Evolutionary conservation across 164 flowering plant species (phyloP).

Genomic region (Macadamia integrifolia): DNA sequence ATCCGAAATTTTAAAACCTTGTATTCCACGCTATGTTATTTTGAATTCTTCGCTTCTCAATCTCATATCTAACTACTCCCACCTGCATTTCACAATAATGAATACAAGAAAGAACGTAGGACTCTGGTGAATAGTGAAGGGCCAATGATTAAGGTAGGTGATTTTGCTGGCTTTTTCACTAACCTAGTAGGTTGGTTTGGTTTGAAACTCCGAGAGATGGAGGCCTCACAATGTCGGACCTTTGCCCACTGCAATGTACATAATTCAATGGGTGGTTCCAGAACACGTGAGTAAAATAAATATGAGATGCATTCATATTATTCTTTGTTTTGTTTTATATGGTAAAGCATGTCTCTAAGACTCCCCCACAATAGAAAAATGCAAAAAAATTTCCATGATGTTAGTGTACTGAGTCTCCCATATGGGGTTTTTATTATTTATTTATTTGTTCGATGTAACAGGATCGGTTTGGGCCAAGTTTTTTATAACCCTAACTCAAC

Average conservation of each 20-base stretch:
- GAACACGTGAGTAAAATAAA: neutral
- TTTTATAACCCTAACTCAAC: too few relatives aligned
- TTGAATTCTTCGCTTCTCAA: neutral
- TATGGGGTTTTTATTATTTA: too few relatives aligned
- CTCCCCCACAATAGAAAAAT: neutral
- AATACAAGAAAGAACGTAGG: neutral
- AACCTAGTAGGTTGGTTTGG: constrained; percentile 17
- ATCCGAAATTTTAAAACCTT: neutral
- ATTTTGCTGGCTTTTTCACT: constrained; percentile 17
- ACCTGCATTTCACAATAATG: constrained; percentile 12
- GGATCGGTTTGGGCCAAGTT: too few relatives aligned
- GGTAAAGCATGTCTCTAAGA: constrained; percentile 12
- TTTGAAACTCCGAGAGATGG: constrained; percentile 10
- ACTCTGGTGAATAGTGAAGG: neutral
- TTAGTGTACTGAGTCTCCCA: too few relatives aligned
- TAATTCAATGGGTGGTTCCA: neutral
- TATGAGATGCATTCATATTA: neutral
- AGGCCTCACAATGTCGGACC: constrained; percentile 3
- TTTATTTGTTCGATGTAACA: too few relatives aligned
- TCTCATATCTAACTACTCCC: constrained; percentile 10
- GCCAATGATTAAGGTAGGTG: constrained; percentile 6
- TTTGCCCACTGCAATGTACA: constrained; percentile 6
- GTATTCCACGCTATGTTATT: neutral
- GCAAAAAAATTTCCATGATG: too few relatives aligned
- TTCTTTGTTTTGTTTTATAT: neutral